Evolutionary conservation across 176 grass and related monocot genomes (phyloP).

Genomic region (Chloris gayana): DNA sequence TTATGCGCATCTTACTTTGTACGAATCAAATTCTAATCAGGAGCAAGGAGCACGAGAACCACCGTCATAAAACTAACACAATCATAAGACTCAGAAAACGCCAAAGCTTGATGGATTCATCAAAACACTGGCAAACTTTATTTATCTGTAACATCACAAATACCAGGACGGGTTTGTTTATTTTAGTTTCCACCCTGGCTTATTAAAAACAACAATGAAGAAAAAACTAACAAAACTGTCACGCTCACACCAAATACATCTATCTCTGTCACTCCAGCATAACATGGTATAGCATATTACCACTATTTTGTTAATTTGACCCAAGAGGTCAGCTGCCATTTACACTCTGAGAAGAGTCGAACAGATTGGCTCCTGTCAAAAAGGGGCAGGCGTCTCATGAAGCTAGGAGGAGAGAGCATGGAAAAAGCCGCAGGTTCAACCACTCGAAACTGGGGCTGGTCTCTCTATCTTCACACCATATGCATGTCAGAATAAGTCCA

Average conservation of each 20-base stretch:
- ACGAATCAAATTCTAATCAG: too few relatives aligned
- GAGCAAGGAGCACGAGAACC: too few relatives aligned
- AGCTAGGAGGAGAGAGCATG: background rate
- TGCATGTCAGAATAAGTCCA: constrained; percentile 19
- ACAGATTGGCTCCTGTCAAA: constrained; percentile 10
- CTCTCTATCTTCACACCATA: constrained; percentile 12
- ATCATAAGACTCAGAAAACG: too few relatives aligned
- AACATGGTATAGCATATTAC: constrained; percentile 20
- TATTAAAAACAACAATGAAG: constrained; percentile 19
- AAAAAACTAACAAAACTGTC: constrained; percentile 12
- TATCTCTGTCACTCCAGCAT: constrained; percentile 30
- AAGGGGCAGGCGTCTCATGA: constrained; percentile 5
- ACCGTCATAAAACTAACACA: too few relatives aligned
- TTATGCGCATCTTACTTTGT: too few relatives aligned
- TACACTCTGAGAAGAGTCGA: background rate
- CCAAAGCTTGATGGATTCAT: background rate
- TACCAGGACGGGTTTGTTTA: background rate
- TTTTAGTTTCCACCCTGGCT: background rate
- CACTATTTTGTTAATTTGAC: background rate
- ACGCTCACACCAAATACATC: background rate
- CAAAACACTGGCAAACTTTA: background rate
- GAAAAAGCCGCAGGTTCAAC: background rate
- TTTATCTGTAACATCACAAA: constrained; percentile 30
- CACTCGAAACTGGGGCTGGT: background rate
- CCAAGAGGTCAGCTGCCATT: constrained; percentile 10